Evolutionary conservation across 2,329 filamentous ascomycete species (phyloP), one percentile per base, ranked within the genome.

Genomic region (Cordyceps militaris): DNA sequence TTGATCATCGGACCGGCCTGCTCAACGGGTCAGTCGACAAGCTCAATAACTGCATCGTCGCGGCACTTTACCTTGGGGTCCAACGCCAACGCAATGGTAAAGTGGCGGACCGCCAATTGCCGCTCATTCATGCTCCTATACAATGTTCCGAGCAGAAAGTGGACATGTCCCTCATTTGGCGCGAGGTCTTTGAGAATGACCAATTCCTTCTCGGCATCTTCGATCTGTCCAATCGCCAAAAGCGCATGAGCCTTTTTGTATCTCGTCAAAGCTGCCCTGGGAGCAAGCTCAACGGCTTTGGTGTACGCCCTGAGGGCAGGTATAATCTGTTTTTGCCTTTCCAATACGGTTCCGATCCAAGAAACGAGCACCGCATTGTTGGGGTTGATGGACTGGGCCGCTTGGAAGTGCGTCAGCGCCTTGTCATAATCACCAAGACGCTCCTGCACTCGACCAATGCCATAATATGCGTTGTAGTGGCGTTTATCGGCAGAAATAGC

Each of bases 391-490:
- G 80, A 78, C 13, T 90, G 87, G 1, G 94, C 94, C 21, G 90
- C 88, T 60, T 90, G 84, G 76, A 95, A 99, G 74, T 99, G 93
- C 59, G 87, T 86, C 67, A 95, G 89, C 2, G 94, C 93, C 69
- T 94, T 90, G 61, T 96, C 90, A 65, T 90, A 92, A 70, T 91
- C 92, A 67, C 91, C 92, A 66, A 95, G 83, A 67, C 92, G 93
- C 71, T 96, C 90, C 66, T 93, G 94, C 1, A 96, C 91, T 60
- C 82, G 79, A 30, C 84, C 85, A 58, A 88, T 85, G 63, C 94
- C 94, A 70, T 97, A 99, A 83, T 95, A 97, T n/a, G 93, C 94
- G 68, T 97, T 96, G 76, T 97, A 99, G 69, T 97, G 93, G 21
- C 93, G 85, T 57, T 83, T 85, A 67, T 99, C 92, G 0, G 90